phyloP scores from a whole-genome alignment of 2,329 filamentous ascomycete species.

The Fusarium neocosmosporiellum region DNA sequence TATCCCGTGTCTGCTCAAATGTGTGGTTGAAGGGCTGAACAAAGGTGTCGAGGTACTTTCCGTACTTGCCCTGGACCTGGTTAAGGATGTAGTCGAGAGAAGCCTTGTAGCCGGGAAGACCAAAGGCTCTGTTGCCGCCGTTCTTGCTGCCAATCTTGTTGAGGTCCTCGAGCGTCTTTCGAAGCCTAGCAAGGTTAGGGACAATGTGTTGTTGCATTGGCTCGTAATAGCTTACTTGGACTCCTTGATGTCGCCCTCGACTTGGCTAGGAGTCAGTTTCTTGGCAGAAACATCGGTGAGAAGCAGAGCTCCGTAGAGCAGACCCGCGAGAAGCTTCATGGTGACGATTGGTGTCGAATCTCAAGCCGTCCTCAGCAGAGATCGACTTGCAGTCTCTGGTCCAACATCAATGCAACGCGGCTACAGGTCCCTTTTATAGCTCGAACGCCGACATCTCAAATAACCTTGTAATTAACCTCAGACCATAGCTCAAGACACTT shows the following conservation, averaged over 20 bases:
- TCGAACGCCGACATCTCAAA: not conserved
- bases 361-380: not conserved
- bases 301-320: slow-evolving; percentile 39
- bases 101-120: slow-evolving; percentile 67
- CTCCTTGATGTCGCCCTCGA: slow-evolving; percentile 41
- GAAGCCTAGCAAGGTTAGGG: slow-evolving; percentile 54
- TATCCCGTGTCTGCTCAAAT: slow-evolving; percentile 55
- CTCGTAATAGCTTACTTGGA: slow-evolving; percentile 23
- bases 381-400: not conserved
- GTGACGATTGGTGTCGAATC: not conserved
- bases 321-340: slow-evolving; percentile 38
- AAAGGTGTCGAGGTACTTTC: slow-evolving; percentile 56
- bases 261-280: slow-evolving; percentile 38
- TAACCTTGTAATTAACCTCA: not conserved
- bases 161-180: slow-evolving; percentile 64
- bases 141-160: slow-evolving; percentile 65
- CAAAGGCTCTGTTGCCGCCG: slow-evolving; percentile 70
- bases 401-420: not conserved
- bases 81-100: slow-evolving; percentile 68
- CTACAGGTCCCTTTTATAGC: slow-evolving; percentile 23
- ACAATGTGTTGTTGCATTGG: not conserved
- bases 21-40: slow-evolving; percentile 60
- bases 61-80: slow-evolving; percentile 53
- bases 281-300: slow-evolving; percentile 33
- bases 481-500: not conserved